Percentiles rank a stretch among this genome's conserved stretches.
Conservation (phyloP, 176 grass and related monocot genomes). For the Olyra latifolia region DNA sequence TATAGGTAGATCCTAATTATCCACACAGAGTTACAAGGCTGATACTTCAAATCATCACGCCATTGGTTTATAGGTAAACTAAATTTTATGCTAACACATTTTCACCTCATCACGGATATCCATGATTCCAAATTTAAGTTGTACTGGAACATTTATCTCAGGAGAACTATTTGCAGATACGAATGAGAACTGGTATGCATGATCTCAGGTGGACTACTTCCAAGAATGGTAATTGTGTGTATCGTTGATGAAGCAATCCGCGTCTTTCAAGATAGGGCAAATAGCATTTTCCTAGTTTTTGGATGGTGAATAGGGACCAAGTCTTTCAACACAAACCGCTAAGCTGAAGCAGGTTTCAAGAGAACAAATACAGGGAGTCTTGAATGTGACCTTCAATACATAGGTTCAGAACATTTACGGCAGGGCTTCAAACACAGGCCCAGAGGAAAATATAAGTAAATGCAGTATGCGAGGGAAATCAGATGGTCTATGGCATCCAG, state of each 20-base stretch:
- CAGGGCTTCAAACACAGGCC: conserved; percentile 53
- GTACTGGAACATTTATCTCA: background rate
- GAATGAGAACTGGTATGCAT: conserved; percentile 10
- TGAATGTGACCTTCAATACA: conserved; percentile 50
- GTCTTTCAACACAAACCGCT: conserved; percentile 44
- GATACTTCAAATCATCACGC: background rate
- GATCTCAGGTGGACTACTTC: background rate
- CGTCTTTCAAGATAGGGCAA: conserved; percentile 14
- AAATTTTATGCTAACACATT: background rate
- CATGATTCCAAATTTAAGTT: background rate
- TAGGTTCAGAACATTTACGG: conserved; percentile 45
- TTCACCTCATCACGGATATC: background rate
- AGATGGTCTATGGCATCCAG: conserved; percentile 47
- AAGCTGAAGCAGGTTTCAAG: conserved; percentile 36
- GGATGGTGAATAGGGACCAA: conserved; percentile 37
- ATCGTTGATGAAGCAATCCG: background rate
- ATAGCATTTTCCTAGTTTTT: conserved; percentile 19
- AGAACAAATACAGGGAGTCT: conserved; percentile 41
- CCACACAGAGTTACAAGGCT: background rate
- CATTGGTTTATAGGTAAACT: conserved; percentile 7
- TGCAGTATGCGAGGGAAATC: conserved; percentile 43
- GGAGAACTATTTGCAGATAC: conserved; percentile 9
- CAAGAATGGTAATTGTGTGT: conserved; percentile 2
- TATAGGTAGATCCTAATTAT: background rate
- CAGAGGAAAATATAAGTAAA: conserved; percentile 51